Percentiles rank a stretch among this genome's conserved stretches.
Evolutionary conservation across 2,329 filamentous ascomycete species (phyloP).

Genomic region (Curvularia eragrostidis): DNA sequence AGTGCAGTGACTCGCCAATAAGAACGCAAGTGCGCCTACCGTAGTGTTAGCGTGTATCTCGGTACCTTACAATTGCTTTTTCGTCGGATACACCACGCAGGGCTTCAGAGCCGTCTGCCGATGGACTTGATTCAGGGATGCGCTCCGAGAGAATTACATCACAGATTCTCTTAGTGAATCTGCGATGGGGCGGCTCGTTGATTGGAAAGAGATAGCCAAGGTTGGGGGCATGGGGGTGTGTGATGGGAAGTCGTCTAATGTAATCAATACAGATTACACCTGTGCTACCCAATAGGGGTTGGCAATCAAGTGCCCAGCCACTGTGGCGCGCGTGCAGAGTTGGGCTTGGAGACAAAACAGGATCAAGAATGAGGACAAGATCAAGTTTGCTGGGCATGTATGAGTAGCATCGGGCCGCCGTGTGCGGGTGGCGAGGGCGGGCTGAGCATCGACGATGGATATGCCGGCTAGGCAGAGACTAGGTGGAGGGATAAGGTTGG

Average conservation of each 20-base stretch:
- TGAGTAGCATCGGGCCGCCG: not conserved
- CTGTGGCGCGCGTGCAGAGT: slow-evolving; percentile 2
- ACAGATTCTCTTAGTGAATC: too few relatives aligned
- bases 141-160: too few relatives aligned
- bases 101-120: too few relatives aligned
- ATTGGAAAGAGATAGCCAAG: not conserved
- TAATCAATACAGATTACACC: not conserved
- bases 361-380: not conserved
- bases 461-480: slow-evolving; percentile 2
- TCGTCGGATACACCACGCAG: too few relatives aligned
- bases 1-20: too few relatives aligned
- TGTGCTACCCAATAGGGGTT: not conserved
- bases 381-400: slow-evolving; percentile 1
- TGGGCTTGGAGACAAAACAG: not conserved
- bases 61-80: too few relatives aligned
- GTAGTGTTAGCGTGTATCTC: too few relatives aligned
- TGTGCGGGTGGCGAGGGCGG: slow-evolving; percentile 11
- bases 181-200: not conserved
- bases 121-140: too few relatives aligned
- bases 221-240: not conserved
- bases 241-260: not conserved
- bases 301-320: slow-evolving; percentile 2
- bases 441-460: slow-evolving; percentile 7
- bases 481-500: not conserved
- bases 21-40: too few relatives aligned